A percentile compares a stretch with the other conserved stretches of the same genome.
Conservation (phyloP, 805 yeast species). For the Yarrowia sp. region DNA sequence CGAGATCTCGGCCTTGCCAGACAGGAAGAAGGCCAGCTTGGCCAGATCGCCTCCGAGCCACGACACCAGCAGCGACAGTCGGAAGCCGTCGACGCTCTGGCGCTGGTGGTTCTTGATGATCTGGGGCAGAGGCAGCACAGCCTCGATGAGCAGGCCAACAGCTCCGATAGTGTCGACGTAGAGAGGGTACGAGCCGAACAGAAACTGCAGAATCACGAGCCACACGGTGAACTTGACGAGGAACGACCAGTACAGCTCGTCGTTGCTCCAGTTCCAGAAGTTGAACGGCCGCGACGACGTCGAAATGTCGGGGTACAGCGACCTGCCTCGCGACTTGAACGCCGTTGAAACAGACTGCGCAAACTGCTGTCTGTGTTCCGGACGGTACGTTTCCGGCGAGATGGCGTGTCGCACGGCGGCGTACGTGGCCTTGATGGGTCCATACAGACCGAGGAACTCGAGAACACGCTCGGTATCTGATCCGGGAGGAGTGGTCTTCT, state of each 20-base stretch:
- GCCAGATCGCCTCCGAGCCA: constrained; percentile 90
- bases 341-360: constrained; percentile 3
- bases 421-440: not conserved
- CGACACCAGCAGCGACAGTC: constrained; percentile 66
- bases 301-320: not conserved
- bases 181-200: constrained; percentile 40
- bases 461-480: constrained; percentile 13
- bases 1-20: constrained; percentile 29
- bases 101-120: constrained; percentile 71
- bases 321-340: constrained; percentile 13
- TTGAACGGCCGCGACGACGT: constrained; percentile 43
- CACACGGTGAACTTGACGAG: constrained; percentile 47
- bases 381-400: constrained; percentile 1
- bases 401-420: not conserved
- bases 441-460: not conserved
- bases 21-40: constrained; percentile 43
- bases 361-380: constrained; percentile 10
- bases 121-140: constrained; percentile 48
- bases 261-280: constrained; percentile 86
- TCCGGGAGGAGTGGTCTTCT: not conserved
- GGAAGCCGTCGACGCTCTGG: constrained; percentile 76
- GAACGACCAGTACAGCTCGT: constrained; percentile 60
- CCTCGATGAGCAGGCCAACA: constrained; percentile 58
- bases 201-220: constrained; percentile 45
- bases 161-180: constrained; percentile 58